Conservation (phyloP, 169 alveolate species). For the Plasmodium coatneyi region DNA sequence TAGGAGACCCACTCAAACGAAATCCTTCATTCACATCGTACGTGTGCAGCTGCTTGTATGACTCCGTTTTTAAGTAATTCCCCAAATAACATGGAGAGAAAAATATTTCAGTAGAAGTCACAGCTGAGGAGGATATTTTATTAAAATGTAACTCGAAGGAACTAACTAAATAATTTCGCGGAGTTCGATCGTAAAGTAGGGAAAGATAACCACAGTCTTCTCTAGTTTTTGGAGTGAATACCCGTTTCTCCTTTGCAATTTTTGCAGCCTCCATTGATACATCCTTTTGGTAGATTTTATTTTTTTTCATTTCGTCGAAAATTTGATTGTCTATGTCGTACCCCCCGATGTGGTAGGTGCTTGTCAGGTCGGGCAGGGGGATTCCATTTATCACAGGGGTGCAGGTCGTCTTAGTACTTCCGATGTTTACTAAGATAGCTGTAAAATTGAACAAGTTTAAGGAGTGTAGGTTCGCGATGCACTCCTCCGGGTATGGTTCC, state of each 20-base stretch:
- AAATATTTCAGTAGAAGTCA: conserved; percentile 67
- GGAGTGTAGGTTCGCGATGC: background rate
- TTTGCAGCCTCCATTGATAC: conserved; percentile 62
- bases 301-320: conserved; percentile 65
- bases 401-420: conserved; percentile 62
- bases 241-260: conserved; percentile 69
- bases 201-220: conserved; percentile 72
- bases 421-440: conserved; percentile 42
- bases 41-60: conserved; percentile 38
- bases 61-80: conserved; percentile 55
- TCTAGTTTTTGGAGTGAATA: conserved; percentile 52
- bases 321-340: conserved; percentile 75
- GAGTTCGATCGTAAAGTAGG: conserved; percentile 39
- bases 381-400: conserved; percentile 73
- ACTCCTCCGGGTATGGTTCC: conserved; percentile 35
- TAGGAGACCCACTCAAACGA: background rate
- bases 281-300: conserved; percentile 28
- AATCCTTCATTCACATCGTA: background rate
- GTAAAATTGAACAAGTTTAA: conserved; percentile 60
- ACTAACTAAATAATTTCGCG: conserved; percentile 44
- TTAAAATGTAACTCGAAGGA: conserved; percentile 51
- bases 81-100: conserved; percentile 59
- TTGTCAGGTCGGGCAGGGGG: conserved; percentile 55
- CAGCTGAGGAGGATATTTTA: conserved; percentile 65
- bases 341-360: conserved; percentile 61